Conservation (phyloP, 306 rosid species). For the Corylus americana region DNA sequence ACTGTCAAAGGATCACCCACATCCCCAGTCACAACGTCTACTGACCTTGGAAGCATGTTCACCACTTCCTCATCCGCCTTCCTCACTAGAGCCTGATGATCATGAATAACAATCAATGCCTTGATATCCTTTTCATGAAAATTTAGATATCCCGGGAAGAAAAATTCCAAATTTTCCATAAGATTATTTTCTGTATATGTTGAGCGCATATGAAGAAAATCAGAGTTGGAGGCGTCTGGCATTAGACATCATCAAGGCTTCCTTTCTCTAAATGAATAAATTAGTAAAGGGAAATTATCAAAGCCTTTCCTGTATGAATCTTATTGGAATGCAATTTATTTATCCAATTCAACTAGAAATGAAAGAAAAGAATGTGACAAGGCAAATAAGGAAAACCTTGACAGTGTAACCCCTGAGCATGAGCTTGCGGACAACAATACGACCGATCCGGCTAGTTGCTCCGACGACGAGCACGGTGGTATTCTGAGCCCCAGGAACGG, state of each 20-base stretch:
- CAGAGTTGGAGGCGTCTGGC: too few relatives aligned
- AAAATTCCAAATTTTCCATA: neutral
- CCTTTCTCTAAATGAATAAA: neutral
- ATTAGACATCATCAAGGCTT: neutral
- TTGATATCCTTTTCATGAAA: neutral
- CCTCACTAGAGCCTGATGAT: slow-evolving; percentile 79
- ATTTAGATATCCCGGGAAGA: neutral
- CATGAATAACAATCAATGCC: slow-evolving; percentile 7
- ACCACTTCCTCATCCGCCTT: slow-evolving; percentile 64
- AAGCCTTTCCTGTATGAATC: too few relatives aligned
- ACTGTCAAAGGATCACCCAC: slow-evolving; percentile 82
- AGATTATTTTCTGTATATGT: neutral
- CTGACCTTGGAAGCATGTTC: slow-evolving; percentile 87
- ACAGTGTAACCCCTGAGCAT: slow-evolving; percentile 90
- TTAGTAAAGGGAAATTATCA: neutral
- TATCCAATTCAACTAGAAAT: too few relatives aligned
- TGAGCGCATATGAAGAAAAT: too few relatives aligned
- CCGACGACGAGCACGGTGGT: slow-evolving; percentile 91
- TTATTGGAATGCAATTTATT: too few relatives aligned
- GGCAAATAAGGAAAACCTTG: slow-evolving; percentile 43
- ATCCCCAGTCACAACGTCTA: slow-evolving; percentile 76
- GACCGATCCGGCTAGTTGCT: slow-evolving; percentile 88
- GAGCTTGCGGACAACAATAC: slow-evolving; percentile 87
- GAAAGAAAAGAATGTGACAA: slow-evolving; percentile 4
- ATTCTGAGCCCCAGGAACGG: slow-evolving; percentile 88